Evolutionary conservation across 257 asterid genomes (phyloP), one percentile per base, ranked within the genome.

Genomic region (Prunella vulgaris): DNA sequence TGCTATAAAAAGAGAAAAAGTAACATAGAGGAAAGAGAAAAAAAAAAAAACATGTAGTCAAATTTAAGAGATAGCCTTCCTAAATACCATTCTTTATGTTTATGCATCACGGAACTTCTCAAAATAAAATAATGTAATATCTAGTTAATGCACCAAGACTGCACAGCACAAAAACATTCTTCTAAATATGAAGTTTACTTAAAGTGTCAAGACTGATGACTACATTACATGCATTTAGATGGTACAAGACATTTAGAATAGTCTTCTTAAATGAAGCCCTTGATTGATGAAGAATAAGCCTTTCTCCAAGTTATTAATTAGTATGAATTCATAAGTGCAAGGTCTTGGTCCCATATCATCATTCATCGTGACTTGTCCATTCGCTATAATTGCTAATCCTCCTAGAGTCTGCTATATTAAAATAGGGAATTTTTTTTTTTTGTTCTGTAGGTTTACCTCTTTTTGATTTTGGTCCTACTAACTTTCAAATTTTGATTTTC

Each of bases 381-480:
- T 42, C 30, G 28, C 14, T 7, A 28, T 7, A 35, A 52, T 28
- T 61, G 68, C 53, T 10, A 14, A 40, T 35, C 56, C 21, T 59
- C 12, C 49, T 77, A 64, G 78, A 68, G 59, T 54, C 69, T 64
- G 61, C 72, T 65, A 67, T 49, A 20, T 5, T 28, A 58, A 72
- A 30, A 54, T 21, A 12, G 33, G 24, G n/a, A n/a, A n/a, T n/a
- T n/a, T n/a, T n/a, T n/a, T n/a, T n/a, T n/a, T n/a, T n/a, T n/a
- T n/a, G n/a, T n/a, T n/a, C n/a, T n/a, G n/a, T n/a, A n/a, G n/a
- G n/a, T n/a, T n/a, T n/a, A n/a, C n/a, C n/a, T n/a, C n/a, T n/a
- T n/a, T n/a, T n/a, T n/a, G n/a, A n/a, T n/a, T n/a, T n/a, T n/a
- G n/a, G n/a, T n/a, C n/a, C n/a, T n/a, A n/a, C n/a, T n/a, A n/a